These are phyloP conservation scores for Penicillium oxalicum DNA, from an alignment of 2,329 filamentous ascomycete genomes.

Conservation along the genomic window DNA sequence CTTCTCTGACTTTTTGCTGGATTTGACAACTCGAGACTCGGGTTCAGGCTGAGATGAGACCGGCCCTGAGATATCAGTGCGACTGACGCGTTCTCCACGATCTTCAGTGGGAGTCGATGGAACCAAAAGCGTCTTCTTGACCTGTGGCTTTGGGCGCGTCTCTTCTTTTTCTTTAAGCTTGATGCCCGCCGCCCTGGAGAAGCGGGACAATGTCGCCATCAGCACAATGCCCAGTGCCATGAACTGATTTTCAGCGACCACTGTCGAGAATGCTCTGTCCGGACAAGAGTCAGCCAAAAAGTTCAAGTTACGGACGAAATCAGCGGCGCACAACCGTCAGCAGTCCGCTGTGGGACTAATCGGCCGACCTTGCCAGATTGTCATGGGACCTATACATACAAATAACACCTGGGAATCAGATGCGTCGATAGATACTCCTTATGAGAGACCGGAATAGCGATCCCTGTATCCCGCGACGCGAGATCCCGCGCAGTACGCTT, in stretches of 20 bases:
- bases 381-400: slow-evolving; percentile 25
- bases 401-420: slow-evolving; percentile 38
- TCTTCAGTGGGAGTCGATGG: slow-evolving; percentile 16
- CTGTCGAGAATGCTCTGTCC: slow-evolving; percentile 54
- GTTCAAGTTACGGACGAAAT: too few relatives aligned
- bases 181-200: slow-evolving; percentile 43
- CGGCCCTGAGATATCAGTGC: slow-evolving; percentile 7
- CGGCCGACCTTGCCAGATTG: too few relatives aligned
- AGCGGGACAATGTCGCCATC: slow-evolving; percentile 57
- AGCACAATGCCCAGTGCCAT: slow-evolving; percentile 65
- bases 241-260: slow-evolving; percentile 67
- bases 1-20: slow-evolving; percentile 2
- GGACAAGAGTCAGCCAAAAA: slow-evolving; percentile 4
- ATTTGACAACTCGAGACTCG: neutral
- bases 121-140: neutral
- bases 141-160: neutral
- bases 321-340: too few relatives aligned
- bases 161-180: slow-evolving; percentile 24
- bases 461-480: slow-evolving; percentile 30
- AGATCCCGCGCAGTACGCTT: slow-evolving; percentile 60
- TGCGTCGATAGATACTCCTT: slow-evolving; percentile 27
- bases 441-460: slow-evolving; percentile 11
- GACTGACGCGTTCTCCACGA: slow-evolving; percentile 22
- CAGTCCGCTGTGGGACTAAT: too few relatives aligned
- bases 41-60: neutral